Evolutionary conservation across 306 rosid genomes (phyloP).

Genomic region (Chamaecrista fasciculata): DNA sequence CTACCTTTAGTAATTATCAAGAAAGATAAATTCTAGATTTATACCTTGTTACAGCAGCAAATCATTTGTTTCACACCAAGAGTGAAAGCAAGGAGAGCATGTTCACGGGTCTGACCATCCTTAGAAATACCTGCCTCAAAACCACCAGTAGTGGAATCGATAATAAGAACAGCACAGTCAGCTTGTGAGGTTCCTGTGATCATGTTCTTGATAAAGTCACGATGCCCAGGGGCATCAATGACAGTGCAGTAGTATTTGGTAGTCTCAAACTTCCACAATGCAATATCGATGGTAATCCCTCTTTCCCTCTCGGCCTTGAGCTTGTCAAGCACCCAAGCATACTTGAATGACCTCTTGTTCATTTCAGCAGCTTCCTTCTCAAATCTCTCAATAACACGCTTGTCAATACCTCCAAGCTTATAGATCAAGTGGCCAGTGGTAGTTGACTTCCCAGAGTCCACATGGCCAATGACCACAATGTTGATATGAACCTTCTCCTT

Average conservation of each 20-base stretch:
- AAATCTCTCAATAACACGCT: constrained; percentile 51
- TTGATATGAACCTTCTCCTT: constrained; percentile 43
- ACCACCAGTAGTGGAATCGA: constrained; percentile 45
- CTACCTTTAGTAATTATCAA: no score
- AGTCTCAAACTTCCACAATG: constrained; percentile 43
- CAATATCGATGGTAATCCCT: constrained; percentile 43
- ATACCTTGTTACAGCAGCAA: constrained; percentile 45
- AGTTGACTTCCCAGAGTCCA: constrained; percentile 47
- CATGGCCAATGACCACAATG: constrained; percentile 54
- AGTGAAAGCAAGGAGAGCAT: no score
- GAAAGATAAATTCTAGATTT: not conserved
- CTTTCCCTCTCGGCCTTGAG: constrained; percentile 41
- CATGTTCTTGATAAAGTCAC: constrained; percentile 57
- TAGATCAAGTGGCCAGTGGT: constrained; percentile 56
- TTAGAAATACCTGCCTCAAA: constrained; percentile 47
- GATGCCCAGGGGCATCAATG: constrained; percentile 55
- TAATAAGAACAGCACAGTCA: constrained; percentile 40
- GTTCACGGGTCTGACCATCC: constrained; percentile 50
- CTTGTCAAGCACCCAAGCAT: constrained; percentile 42
- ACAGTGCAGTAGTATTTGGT: constrained; percentile 56
- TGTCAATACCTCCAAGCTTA: constrained; percentile 58
- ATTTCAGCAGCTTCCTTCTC: no score
- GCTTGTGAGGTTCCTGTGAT: constrained; percentile 57
- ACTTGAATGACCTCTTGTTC: constrained; percentile 41
- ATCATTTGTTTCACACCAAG: constrained; percentile 48